Base-by-base conservation (phyloP, 805 yeast genomes). In the Priceomyces fermenticarens region DNA sequence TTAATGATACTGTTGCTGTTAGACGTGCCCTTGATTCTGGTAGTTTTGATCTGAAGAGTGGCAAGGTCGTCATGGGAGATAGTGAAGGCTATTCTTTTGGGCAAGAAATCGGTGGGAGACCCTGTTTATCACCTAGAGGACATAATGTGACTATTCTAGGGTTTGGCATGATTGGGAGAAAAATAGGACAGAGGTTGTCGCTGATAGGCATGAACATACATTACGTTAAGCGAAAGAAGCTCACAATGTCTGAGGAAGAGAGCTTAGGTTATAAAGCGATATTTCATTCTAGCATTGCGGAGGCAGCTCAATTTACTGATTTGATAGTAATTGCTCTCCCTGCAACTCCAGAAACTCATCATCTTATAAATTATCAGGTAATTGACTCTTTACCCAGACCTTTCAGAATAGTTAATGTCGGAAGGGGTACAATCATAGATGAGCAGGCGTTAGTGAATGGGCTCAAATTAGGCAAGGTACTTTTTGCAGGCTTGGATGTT, bases 401-500 rank as follows among this genome's bases (percentile, higher is more conserved):
- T 1, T 72, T 82, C 5, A 68, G 86, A 39, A 64, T 86, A 16
- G 80, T 86, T 36, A 86, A 86, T 53, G 80, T 86, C 32, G 95
- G 95, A 2, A 68, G 95, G 44, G 95, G 95, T 1, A 51, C 74
- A 2, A 75, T 85, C 28, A 72, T 86, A 44, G 80, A 85, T 49
- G 88, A 82, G 50, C 68, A 74, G n/a, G 89, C 79, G 2, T 60
- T 85, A 36, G 66, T 84, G 9, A 70, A 63, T 4, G 90, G 83
- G 0, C 65, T 86, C 39, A 69, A 80, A 41, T 50, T 70, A 6
- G 88, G 87, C 0, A 74, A 80, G 39, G 70, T 86, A 2, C 60
- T 73, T 6, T 77, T 81, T 54, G 87, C 82, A 7, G 93, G 91
- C 0, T 56, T 84, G 26, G 95, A 86, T 52, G 95, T 86, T 4